Evolutionary conservation across 306 rosid genomes (phyloP).

Genomic region (Sechiopsis laciniata): DNA sequence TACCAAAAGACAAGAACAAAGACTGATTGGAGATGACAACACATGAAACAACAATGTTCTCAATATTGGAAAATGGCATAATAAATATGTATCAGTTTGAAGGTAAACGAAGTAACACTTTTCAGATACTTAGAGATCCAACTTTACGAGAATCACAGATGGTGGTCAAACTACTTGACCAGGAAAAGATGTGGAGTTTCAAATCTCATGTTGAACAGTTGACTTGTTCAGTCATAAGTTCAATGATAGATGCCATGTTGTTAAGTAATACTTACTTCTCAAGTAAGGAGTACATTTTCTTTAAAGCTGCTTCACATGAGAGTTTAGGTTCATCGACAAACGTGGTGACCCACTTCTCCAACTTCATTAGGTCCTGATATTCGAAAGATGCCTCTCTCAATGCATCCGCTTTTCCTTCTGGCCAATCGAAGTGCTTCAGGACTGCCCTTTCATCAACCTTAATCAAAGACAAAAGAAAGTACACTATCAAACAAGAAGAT

Average conservation of each 20-base stretch:
- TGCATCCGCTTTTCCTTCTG: constrained; percentile 99
- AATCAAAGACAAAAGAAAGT: constrained; percentile 24
- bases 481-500: constrained; percentile 13
- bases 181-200: neutral
- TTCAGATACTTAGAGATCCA: neutral
- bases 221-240: constrained; percentile 8
- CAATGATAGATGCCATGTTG: neutral
- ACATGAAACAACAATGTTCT: neutral
- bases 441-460: constrained; percentile 98
- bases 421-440: constrained; percentile 99
- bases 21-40: neutral
- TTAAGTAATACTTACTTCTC: constrained; percentile 56
- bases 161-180: neutral
- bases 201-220: neutral
- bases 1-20: constrained; percentile 28
- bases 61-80: neutral
- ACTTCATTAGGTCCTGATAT: constrained; percentile 79
- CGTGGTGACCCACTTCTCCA: constrained; percentile 77
- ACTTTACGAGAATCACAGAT: neutral
- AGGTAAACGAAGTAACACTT: neutral
- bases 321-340: constrained; percentile 80
- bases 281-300: constrained; percentile 97
- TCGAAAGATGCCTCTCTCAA: constrained; percentile 96
- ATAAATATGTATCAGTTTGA: neutral
- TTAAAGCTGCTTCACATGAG: constrained; percentile 72